Evolutionary conservation across 495 filamentous ascomycete genomes (phyloP), one percentile per base, ranked within the genome.

Genomic region (Bacidia rubella): DNA sequence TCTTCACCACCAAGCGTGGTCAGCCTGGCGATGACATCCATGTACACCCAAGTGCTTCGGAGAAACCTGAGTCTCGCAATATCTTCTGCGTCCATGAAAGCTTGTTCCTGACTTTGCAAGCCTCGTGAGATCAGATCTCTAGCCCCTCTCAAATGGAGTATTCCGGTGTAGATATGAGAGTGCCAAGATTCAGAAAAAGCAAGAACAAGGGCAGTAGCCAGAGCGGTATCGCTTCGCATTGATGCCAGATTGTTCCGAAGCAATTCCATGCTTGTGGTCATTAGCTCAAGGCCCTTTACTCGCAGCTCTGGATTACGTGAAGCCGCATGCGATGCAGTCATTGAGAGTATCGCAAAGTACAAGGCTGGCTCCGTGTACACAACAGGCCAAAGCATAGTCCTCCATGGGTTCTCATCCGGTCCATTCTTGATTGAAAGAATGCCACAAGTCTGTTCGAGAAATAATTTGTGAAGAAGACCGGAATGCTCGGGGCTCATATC

Each of bases 171-270:
- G 45, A 79, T 86, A 50, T 87, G 77, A 51, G 78, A 76, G 57
- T 88, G 84, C 82, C 85, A 90, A 0, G 81, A 82, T 57, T 90
- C 85, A 2, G 82, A 79, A 62, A 88, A 88, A 7, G 83, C 84
- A 12, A 90, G 67, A 0, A 78, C 81, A 12, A 90, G 67, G 2
- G 82, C 85, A 17, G 85, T 87, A 4, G 85, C 84, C 43, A 90
- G 66, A 5, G 84, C 83, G 11, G 78, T 77, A 54, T 87, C 82
- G 1, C 69, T 60, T 26, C 73, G 70, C 76, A 86, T 85, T 40
- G 71, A 72, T 46, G 72, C 70, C 27, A 86, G 76, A 15, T 76
- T 75, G 22, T 72, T 68, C 17, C 74, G 74, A 38, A 87, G 68
- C 49, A 64, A 70, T 23, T 68, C 70, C 42, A 85, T 78, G 53